Evolutionary conservation across 176 grass and related monocot genomes (phyloP).

Genomic region (Dendrocalamus sinicus): DNA sequence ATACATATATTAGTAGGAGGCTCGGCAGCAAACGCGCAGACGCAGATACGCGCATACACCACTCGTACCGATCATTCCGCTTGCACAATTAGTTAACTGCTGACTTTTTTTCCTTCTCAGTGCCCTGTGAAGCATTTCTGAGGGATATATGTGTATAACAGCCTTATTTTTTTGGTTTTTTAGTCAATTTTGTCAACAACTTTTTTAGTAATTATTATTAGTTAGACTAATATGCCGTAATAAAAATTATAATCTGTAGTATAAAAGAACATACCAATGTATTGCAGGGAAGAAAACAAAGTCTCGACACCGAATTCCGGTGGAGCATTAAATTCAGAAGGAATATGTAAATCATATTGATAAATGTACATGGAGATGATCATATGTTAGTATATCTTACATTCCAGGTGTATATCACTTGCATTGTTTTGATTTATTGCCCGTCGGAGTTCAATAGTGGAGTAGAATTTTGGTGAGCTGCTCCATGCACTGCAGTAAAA

Average conservation of each 20-base stretch:
- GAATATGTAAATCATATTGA: neutral
- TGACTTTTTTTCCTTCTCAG: neutral
- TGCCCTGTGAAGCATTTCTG: conserved; percentile 14
- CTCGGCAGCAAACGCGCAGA: conserved; percentile 24
- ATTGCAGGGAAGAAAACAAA: too few species aligned
- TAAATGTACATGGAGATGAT: neutral
- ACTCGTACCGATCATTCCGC: conserved; percentile 29
- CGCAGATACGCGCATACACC: conserved; percentile 44
- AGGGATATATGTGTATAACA: neutral
- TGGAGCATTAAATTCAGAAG: conserved; percentile 1
- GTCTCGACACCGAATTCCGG: conserved; percentile 30
- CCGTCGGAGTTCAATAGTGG: neutral
- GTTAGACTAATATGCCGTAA: too few species aligned
- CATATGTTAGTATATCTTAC: neutral
- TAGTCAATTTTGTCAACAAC: too few species aligned
- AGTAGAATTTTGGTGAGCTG: neutral
- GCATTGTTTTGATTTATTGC: neutral
- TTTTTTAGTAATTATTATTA: too few species aligned
- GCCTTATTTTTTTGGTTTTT: too few species aligned
- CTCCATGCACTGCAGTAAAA: neutral
- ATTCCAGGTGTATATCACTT: neutral
- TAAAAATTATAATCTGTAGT: too few species aligned
- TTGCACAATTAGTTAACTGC: conserved; percentile 13
- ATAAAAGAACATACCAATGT: too few species aligned
- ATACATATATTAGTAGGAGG: neutral